phyloP scores from a whole-genome alignment of 306 rosid genomes.

The Lithocarpus polystachyus region DNA sequence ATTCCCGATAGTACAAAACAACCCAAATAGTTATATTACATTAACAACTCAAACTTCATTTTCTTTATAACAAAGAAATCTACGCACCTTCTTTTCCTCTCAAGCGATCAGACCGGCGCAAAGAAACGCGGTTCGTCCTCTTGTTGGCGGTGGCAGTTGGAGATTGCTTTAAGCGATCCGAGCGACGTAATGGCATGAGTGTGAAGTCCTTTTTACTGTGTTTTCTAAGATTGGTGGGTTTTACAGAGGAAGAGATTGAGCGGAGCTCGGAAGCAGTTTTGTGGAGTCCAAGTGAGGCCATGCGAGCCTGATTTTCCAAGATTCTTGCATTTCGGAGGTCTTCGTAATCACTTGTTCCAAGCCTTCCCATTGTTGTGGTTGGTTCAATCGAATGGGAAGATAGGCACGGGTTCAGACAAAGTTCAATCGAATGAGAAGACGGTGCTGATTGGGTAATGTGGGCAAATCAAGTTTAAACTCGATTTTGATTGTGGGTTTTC shows the following conservation, averaged over 20 bases:
- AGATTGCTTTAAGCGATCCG: constrained; percentile 37
- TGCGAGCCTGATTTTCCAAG: constrained; percentile 59
- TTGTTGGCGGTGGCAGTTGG: not conserved
- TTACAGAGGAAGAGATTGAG: constrained; percentile 19
- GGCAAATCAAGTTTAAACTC: too few relatives aligned
- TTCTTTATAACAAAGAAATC: not conserved
- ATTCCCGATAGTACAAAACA: too few relatives aligned
- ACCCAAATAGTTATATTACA: too few relatives aligned
- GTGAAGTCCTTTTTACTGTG: constrained; percentile 11
- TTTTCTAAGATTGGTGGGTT: constrained; percentile 1
- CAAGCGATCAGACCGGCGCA: constrained; percentile 20
- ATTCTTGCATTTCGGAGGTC: constrained; percentile 55
- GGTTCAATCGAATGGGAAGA: too few relatives aligned
- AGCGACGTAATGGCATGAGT: constrained; percentile 53
- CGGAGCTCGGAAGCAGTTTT: constrained; percentile 46
- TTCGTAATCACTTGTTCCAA: constrained; percentile 41
- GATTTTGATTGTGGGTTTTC: too few relatives aligned
- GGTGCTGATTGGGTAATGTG: too few relatives aligned
- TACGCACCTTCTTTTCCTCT: constrained; percentile 19
- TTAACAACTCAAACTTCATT: too few relatives aligned
- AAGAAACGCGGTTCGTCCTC: not conserved
- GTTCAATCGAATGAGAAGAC: too few relatives aligned
- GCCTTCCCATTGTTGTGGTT: constrained; percentile 32
- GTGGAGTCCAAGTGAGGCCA: constrained; percentile 50
- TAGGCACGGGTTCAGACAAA: too few relatives aligned